Evolutionary conservation across 2,329 filamentous ascomycete species (phyloP).

Genomic region (Ceratocystis colombiana): DNA sequence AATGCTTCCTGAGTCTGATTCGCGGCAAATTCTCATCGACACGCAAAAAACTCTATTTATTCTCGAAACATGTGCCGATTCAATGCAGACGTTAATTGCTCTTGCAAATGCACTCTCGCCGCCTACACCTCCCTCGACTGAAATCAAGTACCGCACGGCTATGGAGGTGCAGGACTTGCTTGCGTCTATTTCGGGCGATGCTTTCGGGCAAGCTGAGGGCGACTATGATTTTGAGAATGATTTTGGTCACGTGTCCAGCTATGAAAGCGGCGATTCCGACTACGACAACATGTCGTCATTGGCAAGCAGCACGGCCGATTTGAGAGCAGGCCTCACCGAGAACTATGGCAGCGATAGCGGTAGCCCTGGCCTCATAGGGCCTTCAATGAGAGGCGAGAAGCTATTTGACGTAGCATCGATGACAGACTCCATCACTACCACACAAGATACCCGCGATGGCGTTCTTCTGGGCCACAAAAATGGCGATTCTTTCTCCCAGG

Average conservation of each 20-base stretch:
- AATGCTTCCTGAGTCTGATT: constrained; percentile 42
- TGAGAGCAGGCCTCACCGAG: constrained; percentile 31
- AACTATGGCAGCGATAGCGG: neutral
- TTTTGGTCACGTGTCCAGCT: constrained; percentile 46
- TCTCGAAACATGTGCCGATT: constrained; percentile 91
- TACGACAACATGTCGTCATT: constrained; percentile 26
- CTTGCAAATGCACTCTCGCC: constrained; percentile 72
- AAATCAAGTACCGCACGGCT: constrained; percentile 76
- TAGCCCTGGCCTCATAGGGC: neutral
- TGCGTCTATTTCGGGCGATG: constrained; percentile 79
- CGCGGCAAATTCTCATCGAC: constrained; percentile 66
- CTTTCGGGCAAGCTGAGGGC: constrained; percentile 55
- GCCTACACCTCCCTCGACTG: constrained; percentile 70
- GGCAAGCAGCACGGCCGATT: constrained; percentile 29
- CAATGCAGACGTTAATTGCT: constrained; percentile 79
- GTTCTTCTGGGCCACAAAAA: constrained; percentile 31
- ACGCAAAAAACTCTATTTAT: constrained; percentile 78
- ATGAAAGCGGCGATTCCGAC: constrained; percentile 36
- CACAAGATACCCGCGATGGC: constrained; percentile 34
- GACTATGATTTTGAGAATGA: constrained; percentile 55
- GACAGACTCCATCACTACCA: constrained; percentile 23
- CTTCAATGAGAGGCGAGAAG: constrained; percentile 32
- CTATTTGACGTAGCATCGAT: constrained; percentile 39
- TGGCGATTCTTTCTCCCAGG: neutral
- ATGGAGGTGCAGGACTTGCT: constrained; percentile 81